phyloP scores from a whole-genome alignment of 306 rosid species.

The Herpetospermum pedunculosum region DNA sequence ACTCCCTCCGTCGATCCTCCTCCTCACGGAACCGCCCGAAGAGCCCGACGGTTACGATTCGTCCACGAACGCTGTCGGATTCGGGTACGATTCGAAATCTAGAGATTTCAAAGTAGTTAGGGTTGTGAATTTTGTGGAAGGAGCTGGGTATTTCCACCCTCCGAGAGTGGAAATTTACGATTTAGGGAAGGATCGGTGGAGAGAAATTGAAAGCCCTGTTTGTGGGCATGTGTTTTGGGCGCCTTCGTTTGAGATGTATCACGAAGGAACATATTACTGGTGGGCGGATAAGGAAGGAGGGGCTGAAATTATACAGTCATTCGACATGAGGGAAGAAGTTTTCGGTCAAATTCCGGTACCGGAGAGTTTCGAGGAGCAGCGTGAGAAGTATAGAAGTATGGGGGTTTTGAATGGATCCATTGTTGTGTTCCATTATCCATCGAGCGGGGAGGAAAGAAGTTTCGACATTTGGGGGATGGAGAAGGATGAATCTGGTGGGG shows the following conservation, averaged over 20 bases:
- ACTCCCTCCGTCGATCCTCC: background rate
- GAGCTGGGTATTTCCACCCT: background rate
- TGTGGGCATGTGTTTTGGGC: background rate
- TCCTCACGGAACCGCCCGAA: background rate
- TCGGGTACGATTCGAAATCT: background rate
- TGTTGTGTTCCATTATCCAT: background rate
- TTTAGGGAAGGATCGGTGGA: background rate
- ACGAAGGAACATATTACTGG: background rate
- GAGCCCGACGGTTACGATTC: background rate
- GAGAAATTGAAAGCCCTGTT: background rate
- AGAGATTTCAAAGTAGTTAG: background rate
- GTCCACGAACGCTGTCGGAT: background rate
- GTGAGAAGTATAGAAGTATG: background rate
- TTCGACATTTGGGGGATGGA: background rate
- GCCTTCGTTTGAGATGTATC: background rate
- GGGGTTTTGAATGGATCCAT: background rate
- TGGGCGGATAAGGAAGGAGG: background rate
- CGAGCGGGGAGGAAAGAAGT: background rate
- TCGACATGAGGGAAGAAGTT: background rate
- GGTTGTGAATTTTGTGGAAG: constrained; percentile 1
- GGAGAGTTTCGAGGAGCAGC: background rate
- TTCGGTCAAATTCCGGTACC: background rate
- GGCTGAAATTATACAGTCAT: background rate
- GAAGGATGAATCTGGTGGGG: background rate
- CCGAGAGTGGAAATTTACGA: background rate